Conservation (phyloP, 2,329 filamentous ascomycete genomes). For the Fusarium mexicanum region DNA sequence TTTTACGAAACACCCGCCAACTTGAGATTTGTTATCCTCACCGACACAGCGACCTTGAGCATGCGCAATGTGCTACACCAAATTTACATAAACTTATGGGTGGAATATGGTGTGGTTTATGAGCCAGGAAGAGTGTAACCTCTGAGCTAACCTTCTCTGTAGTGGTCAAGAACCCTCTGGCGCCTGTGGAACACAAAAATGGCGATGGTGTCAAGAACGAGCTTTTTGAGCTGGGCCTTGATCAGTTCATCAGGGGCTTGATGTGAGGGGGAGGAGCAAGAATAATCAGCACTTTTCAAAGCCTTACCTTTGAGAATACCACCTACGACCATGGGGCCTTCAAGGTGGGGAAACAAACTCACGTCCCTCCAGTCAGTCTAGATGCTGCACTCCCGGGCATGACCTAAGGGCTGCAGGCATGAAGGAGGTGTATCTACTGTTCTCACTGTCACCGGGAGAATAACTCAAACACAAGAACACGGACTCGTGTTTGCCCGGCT, state of each 20-base stretch:
- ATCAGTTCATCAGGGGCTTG: conserved; percentile 78
- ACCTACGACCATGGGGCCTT: neutral
- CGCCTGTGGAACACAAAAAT: conserved; percentile 74
- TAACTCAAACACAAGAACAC: neutral
- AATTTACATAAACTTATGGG: conserved; percentile 98
- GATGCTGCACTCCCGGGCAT: neutral
- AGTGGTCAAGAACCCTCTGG: conserved; percentile 77
- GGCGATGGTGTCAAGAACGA: conserved; percentile 77
- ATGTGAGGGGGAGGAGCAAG: conserved; percentile 54
- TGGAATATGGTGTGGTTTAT: conserved; percentile 85
- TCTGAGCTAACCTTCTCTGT: neutral
- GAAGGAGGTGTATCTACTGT: neutral
- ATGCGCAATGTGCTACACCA: conserved; percentile 96
- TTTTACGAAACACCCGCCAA: conserved; percentile 98
- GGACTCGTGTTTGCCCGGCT: neutral
- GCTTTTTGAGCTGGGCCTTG: conserved; percentile 76
- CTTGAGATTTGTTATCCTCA: conserved; percentile 96
- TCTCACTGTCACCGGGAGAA: neutral
- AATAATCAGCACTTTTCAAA: conserved; percentile 8
- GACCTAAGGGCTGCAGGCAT: neutral
- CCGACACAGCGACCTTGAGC: conserved; percentile 86
- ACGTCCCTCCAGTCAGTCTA: neutral
- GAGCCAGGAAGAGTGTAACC: neutral
- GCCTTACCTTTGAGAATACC: neutral
- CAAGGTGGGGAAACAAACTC: neutral